Percentiles rank a stretch among this genome's conserved stretches.
Evolutionary conservation across 1,284 basidiomycete species (phyloP).

Genomic region (Cryptococcus sp.): DNA sequence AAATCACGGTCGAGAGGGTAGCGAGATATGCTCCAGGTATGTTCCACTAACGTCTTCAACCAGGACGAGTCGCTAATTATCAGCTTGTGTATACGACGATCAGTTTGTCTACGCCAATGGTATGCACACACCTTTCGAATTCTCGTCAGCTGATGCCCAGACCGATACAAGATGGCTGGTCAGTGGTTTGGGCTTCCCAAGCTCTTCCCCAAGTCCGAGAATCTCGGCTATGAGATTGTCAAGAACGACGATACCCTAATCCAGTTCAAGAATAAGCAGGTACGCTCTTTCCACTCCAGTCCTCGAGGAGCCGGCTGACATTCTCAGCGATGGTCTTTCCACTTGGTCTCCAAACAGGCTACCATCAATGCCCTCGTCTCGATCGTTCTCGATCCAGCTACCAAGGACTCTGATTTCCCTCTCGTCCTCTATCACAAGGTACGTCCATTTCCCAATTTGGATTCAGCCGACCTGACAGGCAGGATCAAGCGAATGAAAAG

Average conservation of each 20-base stretch:
- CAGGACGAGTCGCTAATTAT: background rate
- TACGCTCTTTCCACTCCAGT: constrained; percentile 4
- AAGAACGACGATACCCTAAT: constrained; percentile 36
- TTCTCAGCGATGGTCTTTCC: constrained; percentile 36
- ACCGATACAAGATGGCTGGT: constrained; percentile 33
- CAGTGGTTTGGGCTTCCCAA: constrained; percentile 37
- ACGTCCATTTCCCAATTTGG: background rate
- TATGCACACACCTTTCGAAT: constrained; percentile 5
- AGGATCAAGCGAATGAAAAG: constrained; percentile 30
- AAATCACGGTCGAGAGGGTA: constrained; percentile 34
- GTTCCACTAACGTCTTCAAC: background rate
- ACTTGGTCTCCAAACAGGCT: constrained; percentile 28
- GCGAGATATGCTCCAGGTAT: constrained; percentile 29
- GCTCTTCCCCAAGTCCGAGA: constrained; percentile 29
- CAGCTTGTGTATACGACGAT: constrained; percentile 29
- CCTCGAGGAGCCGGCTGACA: background rate
- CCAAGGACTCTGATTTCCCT: constrained; percentile 37
- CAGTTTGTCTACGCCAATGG: constrained; percentile 31
- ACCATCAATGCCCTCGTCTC: constrained; percentile 38
- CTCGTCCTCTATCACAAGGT: constrained; percentile 34
- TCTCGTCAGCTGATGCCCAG: background rate
- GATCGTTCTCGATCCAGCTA: constrained; percentile 31
- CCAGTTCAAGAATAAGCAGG: constrained; percentile 42
- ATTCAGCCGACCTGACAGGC: background rate
- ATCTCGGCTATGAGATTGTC: constrained; percentile 32